Evolutionary conservation across 2,329 filamentous ascomycete species (phyloP).

Genomic region (Passalora sequoiae): DNA sequence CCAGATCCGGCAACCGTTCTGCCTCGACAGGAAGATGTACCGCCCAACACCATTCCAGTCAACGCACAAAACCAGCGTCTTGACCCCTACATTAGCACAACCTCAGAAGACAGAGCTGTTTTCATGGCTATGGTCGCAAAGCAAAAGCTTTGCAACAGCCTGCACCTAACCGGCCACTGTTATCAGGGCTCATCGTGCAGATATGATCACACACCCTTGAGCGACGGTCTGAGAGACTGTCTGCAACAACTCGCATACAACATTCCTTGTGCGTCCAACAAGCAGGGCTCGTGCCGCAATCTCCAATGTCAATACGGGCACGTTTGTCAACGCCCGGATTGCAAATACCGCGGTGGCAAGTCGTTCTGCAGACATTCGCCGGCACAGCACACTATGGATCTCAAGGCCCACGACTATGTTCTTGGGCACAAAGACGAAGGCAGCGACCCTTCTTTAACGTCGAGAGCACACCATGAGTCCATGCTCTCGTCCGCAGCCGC

Average conservation of each 20-base stretch:
- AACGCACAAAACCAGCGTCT: constrained; percentile 47
- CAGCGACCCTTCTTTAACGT: too few relatives aligned
- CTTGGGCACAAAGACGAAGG: too few relatives aligned
- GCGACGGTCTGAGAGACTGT: constrained; percentile 36
- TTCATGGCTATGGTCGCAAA: constrained; percentile 39
- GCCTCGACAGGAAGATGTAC: constrained; percentile 22
- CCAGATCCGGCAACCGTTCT: constrained; percentile 12
- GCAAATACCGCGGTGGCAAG: constrained; percentile 26
- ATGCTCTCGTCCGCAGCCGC: too few relatives aligned
- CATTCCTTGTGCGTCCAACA: constrained; percentile 37
- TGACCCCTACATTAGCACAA: constrained; percentile 40
- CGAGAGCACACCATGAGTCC: too few relatives aligned
- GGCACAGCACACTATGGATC: constrained; percentile 14
- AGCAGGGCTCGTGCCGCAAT: constrained; percentile 40
- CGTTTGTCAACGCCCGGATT: constrained; percentile 37
- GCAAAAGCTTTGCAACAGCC: constrained; percentile 48
- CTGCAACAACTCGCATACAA: constrained; percentile 44
- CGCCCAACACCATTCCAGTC: constrained; percentile 38
- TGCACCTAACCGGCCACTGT: constrained; percentile 37
- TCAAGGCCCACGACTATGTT: constrained; percentile 16
- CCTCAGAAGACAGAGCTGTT: constrained; percentile 34
- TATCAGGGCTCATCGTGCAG: constrained; percentile 35
- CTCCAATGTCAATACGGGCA: constrained; percentile 46
- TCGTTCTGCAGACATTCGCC: constrained; percentile 23
- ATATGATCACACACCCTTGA: constrained; percentile 46